Percentiles rank a stretch among this genome's conserved stretches.
These are phyloP conservation scores for Candida tallmaniae DNA, from an alignment of 805 yeast genomes.

Conservation along the genomic window DNA sequence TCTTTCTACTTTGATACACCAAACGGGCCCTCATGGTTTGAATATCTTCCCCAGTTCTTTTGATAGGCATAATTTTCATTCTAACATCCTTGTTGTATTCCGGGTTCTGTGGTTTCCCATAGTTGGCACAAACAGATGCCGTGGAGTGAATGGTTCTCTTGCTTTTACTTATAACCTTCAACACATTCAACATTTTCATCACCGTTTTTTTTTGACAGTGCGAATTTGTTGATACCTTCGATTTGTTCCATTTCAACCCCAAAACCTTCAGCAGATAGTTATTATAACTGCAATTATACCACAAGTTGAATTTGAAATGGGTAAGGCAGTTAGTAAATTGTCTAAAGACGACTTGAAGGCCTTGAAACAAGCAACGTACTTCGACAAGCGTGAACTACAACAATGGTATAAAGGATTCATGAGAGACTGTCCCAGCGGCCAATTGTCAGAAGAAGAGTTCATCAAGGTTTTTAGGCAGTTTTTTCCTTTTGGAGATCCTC, in stretches of 20 bases:
- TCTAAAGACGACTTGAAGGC: conserved; percentile 85
- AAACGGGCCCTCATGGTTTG: conserved; percentile 82
- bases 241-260: too few species aligned
- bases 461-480: conserved; percentile 91
- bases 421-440: conserved; percentile 92
- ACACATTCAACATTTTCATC: too few species aligned
- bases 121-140: too few species aligned
- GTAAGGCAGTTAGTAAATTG: conserved; percentile 88
- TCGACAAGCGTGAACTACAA: conserved; percentile 89
- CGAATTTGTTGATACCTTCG: too few species aligned
- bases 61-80: conserved; percentile 72
- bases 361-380: conserved; percentile 80
- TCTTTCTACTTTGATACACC: conserved; percentile 85
- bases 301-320: too few species aligned
- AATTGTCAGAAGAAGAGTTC: conserved; percentile 80
- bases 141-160: too few species aligned
- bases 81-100: conserved; percentile 19
- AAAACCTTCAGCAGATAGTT: too few species aligned
- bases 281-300: too few species aligned
- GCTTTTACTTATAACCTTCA: too few species aligned
- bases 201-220: too few species aligned
- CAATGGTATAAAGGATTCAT: conserved; percentile 98
- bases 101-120: conserved; percentile 42
- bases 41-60: conserved; percentile 66
- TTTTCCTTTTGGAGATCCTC: conserved; percentile 97